A percentile compares a stretch with the other conserved stretches of the same genome.
Conservation (phyloP, 2,329 filamentous ascomycete genomes). For the Aureobasidium sp. region DNA sequence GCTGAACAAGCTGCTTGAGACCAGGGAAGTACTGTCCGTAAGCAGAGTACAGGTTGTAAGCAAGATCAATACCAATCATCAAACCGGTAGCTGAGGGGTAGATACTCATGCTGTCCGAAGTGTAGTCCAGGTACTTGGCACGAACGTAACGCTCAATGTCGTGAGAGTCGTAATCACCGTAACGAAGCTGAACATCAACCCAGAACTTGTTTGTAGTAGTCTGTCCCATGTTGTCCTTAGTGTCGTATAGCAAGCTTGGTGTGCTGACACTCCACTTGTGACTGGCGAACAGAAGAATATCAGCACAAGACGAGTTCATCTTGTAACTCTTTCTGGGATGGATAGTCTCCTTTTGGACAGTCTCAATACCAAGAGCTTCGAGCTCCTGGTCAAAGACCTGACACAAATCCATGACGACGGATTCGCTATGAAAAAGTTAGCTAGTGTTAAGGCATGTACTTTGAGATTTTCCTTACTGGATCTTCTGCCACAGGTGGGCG, state of each 20-base stretch:
- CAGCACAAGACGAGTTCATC: conserved; percentile 99
- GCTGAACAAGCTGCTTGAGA: conserved; percentile 87
- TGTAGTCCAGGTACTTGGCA: conserved; percentile 98
- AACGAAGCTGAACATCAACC: conserved; percentile 92
- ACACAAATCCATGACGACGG: conserved; percentile 96
- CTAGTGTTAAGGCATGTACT: background rate
- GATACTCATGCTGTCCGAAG: conserved; percentile 96
- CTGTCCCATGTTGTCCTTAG: conserved; percentile 87
- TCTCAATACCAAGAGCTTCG: conserved; percentile 91
- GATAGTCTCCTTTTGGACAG: conserved; percentile 97
- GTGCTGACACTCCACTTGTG: conserved; percentile 99
- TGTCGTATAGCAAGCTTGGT: conserved; percentile 89
- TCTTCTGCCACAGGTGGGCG: conserved; percentile 99
- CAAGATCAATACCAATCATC: conserved; percentile 96
- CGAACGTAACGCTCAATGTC: conserved; percentile 97
- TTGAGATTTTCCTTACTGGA: conserved; percentile 45
- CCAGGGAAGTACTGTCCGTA: conserved; percentile 99
- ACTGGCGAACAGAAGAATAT: conserved; percentile 91
- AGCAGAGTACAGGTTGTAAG: conserved; percentile 96
- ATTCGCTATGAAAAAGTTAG: conserved; percentile 45
- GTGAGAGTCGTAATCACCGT: conserved; percentile 97
- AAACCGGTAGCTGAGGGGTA: conserved; percentile 94
- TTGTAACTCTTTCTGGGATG: conserved; percentile 99
- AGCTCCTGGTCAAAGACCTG: conserved; percentile 98
- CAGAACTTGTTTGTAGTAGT: conserved; percentile 99